Percentiles rank a stretch among this genome's conserved stretches.
Conservation (phyloP, 306 rosid species). For the Luffa aegyptiaca region DNA sequence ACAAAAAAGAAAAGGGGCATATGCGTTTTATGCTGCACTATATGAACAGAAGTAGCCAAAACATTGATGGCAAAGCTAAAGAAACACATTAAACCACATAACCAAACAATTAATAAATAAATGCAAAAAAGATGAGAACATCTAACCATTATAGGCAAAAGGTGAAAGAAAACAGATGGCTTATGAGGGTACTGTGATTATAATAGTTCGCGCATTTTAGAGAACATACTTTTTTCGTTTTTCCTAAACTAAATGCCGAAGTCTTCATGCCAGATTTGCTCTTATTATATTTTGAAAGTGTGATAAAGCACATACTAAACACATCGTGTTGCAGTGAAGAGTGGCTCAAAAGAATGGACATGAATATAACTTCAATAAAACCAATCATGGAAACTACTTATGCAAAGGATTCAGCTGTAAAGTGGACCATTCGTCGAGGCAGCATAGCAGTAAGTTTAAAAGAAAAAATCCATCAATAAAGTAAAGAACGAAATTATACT, state of each 20-base stretch:
- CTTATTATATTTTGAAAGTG: background rate
- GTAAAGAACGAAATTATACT: too few relatives aligned
- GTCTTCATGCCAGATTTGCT: background rate
- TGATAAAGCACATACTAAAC: background rate
- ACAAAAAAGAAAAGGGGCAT: background rate
- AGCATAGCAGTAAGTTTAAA: too few relatives aligned
- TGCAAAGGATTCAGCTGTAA: slow-evolving; percentile 69
- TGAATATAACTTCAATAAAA: slow-evolving; percentile 31
- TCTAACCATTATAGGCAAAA: too few relatives aligned
- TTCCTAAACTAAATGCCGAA: background rate
- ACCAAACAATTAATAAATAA: too few relatives aligned
- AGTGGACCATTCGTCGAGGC: slow-evolving; percentile 88
- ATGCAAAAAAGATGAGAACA: too few relatives aligned
- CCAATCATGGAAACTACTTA: slow-evolving; percentile 82
- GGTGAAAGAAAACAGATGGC: too few relatives aligned
- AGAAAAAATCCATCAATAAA: too few relatives aligned
- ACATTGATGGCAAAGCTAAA: background rate
- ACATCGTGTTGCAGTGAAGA: slow-evolving; percentile 62
- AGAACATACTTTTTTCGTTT: background rate
- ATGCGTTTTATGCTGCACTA: background rate
- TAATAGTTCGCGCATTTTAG: background rate
- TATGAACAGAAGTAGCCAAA: background rate
- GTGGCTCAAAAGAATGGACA: slow-evolving; percentile 92
- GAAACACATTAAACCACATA: too few relatives aligned
- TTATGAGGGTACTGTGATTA: too few relatives aligned